Percentiles rank a stretch among this genome's conserved stretches.
Evolutionary conservation across 2,329 filamentous ascomycete species (phyloP).

Genomic region (Colletotrichum costaricense): DNA sequence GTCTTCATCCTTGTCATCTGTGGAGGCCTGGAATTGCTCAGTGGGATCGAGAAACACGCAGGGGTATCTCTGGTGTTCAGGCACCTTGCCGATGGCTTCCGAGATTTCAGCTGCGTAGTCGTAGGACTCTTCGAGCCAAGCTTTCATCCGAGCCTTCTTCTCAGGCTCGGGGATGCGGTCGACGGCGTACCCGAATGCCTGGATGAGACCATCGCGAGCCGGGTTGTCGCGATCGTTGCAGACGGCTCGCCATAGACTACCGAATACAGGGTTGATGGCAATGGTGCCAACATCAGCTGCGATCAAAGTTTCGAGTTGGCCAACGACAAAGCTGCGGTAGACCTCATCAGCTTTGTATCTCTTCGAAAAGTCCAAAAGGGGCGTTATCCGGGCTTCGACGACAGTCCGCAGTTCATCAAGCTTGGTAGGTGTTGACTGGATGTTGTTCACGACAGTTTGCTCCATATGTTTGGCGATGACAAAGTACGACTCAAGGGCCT

Average conservation of each 20-base stretch:
- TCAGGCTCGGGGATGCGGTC: constrained; percentile 45
- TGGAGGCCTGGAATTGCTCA: constrained; percentile 44
- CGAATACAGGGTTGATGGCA: constrained; percentile 62
- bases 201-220: constrained; percentile 52
- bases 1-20: constrained; percentile 38
- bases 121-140: constrained; percentile 63
- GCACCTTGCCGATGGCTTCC: constrained; percentile 49
- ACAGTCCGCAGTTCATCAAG: constrained; percentile 40
- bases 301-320: constrained; percentile 56
- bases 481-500: constrained; percentile 3
- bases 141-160: constrained; percentile 53
- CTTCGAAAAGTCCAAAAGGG: constrained; percentile 49
- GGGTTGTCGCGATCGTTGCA: constrained; percentile 58
- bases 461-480: not conserved
- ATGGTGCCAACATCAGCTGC: constrained; percentile 54
- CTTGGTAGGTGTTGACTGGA: constrained; percentile 33
- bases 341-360: constrained; percentile 50
- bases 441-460: constrained; percentile 3
- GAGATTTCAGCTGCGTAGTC: constrained; percentile 58
- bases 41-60: constrained; percentile 64
- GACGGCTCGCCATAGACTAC: constrained; percentile 59
- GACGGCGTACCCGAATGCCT: constrained; percentile 54
- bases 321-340: constrained; percentile 52
- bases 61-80: constrained; percentile 53
- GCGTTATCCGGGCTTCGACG: constrained; percentile 39